Evolutionary conservation across 768 basidiomycete species (phyloP).

Genomic region (Rhizopogon roseolus): DNA sequence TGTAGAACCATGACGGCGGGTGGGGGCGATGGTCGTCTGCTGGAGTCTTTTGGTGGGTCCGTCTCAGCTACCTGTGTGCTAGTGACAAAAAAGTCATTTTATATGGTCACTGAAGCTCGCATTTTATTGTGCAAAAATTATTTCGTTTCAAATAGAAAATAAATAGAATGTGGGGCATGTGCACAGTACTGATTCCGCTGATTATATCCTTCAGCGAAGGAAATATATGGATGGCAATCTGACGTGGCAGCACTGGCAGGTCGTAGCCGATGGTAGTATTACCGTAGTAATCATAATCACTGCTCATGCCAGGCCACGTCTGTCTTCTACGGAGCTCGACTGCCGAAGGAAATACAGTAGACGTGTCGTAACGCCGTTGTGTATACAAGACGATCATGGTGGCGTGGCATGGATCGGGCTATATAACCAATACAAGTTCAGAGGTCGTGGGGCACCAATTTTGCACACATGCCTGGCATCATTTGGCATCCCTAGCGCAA

Average conservation of each 20-base stretch:
- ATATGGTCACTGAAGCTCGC: neutral
- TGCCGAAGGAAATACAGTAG: neutral
- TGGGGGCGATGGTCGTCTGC: neutral
- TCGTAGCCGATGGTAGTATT: neutral
- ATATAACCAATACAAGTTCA: neutral
- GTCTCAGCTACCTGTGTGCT: neutral
- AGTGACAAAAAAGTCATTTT: neutral
- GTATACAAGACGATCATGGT: neutral
- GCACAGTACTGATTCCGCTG: neutral
- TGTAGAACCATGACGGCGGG: constrained; percentile 7
- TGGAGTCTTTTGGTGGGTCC: neutral
- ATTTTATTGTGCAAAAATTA: neutral
- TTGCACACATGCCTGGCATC: neutral
- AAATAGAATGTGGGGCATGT: neutral
- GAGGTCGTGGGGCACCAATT: neutral
- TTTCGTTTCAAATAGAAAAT: neutral
- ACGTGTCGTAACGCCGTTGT: neutral
- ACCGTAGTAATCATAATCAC: neutral
- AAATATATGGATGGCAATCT: neutral
- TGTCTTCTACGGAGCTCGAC: too few relatives aligned
- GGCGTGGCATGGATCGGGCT: neutral
- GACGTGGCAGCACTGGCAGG: constrained; percentile 1
- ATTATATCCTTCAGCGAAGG: neutral
- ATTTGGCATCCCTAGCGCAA: too few relatives aligned
- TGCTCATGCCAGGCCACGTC: neutral